A percentile compares a stretch with the other conserved stretches of the same genome.
Evolutionary conservation across 331 rosid genomes (phyloP).

Genomic region (Spiraea crenata): DNA sequence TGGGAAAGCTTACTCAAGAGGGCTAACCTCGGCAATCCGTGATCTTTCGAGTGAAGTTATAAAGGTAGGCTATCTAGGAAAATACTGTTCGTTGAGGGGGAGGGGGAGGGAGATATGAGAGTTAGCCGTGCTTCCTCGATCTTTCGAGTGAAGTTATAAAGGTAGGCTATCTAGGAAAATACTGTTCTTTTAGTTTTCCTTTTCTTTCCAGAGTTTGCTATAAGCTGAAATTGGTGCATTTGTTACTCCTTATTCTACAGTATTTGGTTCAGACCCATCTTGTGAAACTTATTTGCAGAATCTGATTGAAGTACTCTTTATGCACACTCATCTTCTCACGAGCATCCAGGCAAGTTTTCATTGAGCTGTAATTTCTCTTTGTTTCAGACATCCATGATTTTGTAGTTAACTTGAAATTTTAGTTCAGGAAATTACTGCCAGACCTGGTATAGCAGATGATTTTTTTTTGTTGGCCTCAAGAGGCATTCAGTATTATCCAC

Average conservation of each 20-base stretch:
- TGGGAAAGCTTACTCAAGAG: no score
- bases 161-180: slow-evolving; percentile 33
- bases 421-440: slow-evolving; percentile 92
- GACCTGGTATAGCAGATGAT: slow-evolving; percentile 99
- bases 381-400: slow-evolving; percentile 4
- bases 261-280: slow-evolving; percentile 94
- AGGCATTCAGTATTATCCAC: slow-evolving; percentile 99
- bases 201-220: slow-evolving; percentile 6
- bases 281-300: slow-evolving; percentile 88
- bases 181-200: background rate
- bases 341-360: slow-evolving; percentile 68
- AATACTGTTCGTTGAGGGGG: background rate
- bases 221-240: slow-evolving; percentile 18
- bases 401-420: slow-evolving; percentile 20
- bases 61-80: slow-evolving; percentile 46
- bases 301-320: slow-evolving; percentile 89
- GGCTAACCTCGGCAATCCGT: slow-evolving; percentile 32
- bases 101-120: no score
- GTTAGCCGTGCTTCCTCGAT: slow-evolving; percentile 88
- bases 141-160: slow-evolving; percentile 98
- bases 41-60: slow-evolving; percentile 98
- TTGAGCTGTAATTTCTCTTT: slow-evolving; percentile 20
- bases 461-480: slow-evolving; percentile 97
- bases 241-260: slow-evolving; percentile 54
- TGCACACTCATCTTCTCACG: slow-evolving; percentile 72